Evolutionary conservation across 2,329 filamentous ascomycete genomes (phyloP).

Genomic region (Hypocrella siamensis): DNA sequence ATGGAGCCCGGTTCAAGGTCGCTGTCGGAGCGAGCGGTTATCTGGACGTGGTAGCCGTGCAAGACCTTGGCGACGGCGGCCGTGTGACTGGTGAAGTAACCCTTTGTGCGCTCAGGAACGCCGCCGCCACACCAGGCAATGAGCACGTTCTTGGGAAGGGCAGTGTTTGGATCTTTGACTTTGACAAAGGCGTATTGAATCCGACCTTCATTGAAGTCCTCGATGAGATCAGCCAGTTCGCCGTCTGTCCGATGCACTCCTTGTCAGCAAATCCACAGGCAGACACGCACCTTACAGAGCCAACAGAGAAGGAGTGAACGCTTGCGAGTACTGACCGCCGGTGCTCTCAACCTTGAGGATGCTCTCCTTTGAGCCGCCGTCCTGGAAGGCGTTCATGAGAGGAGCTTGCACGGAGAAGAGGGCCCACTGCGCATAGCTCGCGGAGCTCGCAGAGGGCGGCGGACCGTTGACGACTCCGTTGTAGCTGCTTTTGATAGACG

Average conservation of each 20-base stretch:
- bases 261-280: too few relatives aligned
- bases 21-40: conserved; percentile 81
- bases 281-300: too few relatives aligned
- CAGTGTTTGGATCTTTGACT: conserved; percentile 86
- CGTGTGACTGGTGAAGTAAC: conserved; percentile 93
- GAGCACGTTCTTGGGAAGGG: conserved; percentile 78
- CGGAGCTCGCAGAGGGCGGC: conserved; percentile 42
- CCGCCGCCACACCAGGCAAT: conserved; percentile 96
- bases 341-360: conserved; percentile 87
- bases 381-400: conserved; percentile 84
- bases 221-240: conserved; percentile 75
- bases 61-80: conserved; percentile 81
- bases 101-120: conserved; percentile 95
- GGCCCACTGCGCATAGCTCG: conserved; percentile 84
- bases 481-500: conserved; percentile 74
- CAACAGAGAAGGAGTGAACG: not conserved
- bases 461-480: conserved; percentile 39
- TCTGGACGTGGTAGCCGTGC: conserved; percentile 94
- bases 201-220: conserved; percentile 92
- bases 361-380: conserved; percentile 75
- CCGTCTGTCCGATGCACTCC: conserved; percentile 48
- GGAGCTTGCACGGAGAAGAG: conserved; percentile 88
- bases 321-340: conserved; percentile 43
- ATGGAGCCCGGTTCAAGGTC: conserved; percentile 81
- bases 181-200: conserved; percentile 96